Conservation (phyloP, 768 basidiomycete genomes). For the Boletus speciosus region DNA sequence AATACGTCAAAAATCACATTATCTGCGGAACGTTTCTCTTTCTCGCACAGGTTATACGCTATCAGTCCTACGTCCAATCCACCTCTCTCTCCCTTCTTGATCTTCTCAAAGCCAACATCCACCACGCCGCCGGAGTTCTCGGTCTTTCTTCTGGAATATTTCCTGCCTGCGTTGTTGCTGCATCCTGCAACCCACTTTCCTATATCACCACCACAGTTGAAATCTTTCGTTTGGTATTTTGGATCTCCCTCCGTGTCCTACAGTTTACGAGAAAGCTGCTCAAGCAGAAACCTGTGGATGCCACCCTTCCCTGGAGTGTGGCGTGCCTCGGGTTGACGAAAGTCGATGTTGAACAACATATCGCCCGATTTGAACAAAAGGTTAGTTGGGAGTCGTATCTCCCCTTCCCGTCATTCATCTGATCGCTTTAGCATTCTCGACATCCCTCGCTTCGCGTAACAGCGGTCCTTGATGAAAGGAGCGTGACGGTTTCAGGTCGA, state of each 20-base stretch:
- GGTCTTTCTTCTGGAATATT: constrained; percentile 60
- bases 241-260: constrained; percentile 46
- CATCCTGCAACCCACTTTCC: constrained; percentile 37
- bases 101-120: constrained; percentile 33
- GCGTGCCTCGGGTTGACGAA: constrained; percentile 37
- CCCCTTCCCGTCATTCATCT: neutral
- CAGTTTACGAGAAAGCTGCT: constrained; percentile 29
- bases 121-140: constrained; percentile 38
- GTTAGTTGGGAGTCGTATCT: constrained; percentile 2
- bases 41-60: constrained; percentile 50
- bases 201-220: constrained; percentile 46
- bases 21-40: constrained; percentile 48
- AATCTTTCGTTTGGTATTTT: constrained; percentile 48
- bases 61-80: constrained; percentile 42
- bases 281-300: constrained; percentile 19
- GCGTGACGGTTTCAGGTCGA: constrained; percentile 56
- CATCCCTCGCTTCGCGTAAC: constrained; percentile 42
- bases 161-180: constrained; percentile 48
- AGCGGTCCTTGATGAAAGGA: constrained; percentile 44
- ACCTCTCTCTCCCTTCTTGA: constrained; percentile 24
- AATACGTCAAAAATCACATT: constrained; percentile 44
- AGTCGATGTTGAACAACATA: constrained; percentile 22
- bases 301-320: constrained; percentile 42
- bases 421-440: constrained; percentile 8
- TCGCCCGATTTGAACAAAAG: constrained; percentile 23